Evolutionary conservation across 2,329 filamentous ascomycete genomes (phyloP).

Genomic region (Penicillium frequentans): DNA sequence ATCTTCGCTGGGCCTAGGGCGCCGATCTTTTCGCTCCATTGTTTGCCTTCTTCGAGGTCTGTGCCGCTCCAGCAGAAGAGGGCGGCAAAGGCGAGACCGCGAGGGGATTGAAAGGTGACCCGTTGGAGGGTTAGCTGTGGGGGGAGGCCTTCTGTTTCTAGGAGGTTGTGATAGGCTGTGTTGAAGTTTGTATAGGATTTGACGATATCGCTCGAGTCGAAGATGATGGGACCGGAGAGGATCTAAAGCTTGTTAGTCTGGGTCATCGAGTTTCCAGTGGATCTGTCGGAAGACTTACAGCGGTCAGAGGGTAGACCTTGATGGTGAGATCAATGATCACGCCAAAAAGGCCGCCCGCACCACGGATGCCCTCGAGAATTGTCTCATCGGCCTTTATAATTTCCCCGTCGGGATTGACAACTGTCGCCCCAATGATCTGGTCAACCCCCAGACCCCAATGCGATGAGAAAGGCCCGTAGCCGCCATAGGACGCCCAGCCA

Average conservation of each 20-base stretch:
- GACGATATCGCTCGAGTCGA: conserved; percentile 13
- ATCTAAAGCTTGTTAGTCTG: conserved; percentile 6
- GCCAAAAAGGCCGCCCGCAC: conserved; percentile 20
- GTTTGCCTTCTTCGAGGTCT: conserved; percentile 11
- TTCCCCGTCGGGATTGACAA: conserved; percentile 13
- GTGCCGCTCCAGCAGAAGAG: conserved; percentile 13
- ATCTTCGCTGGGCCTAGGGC: conserved; percentile 10
- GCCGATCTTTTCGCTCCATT: conserved; percentile 15
- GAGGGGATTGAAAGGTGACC: conserved; percentile 9
- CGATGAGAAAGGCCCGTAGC: conserved; percentile 34
- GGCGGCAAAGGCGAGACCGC: conserved; percentile 8
- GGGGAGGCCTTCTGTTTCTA: conserved; percentile 6
- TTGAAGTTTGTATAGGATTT: conserved; percentile 11
- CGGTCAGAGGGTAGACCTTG: conserved; percentile 12
- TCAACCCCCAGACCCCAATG: conserved; percentile 37
- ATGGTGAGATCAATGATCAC: conserved; percentile 20
- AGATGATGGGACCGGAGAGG: conserved; percentile 18
- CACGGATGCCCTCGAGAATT: conserved; percentile 16
- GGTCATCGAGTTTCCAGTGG: too few relatives aligned
- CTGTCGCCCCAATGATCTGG: conserved; percentile 33
- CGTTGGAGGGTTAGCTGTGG: conserved; percentile 14
- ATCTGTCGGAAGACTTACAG: background rate
- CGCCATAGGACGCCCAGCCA: conserved; percentile 39
- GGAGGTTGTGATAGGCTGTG: conserved; percentile 9
- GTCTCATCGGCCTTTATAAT: conserved; percentile 11